Evolutionary conservation across 805 yeast species (phyloP).

Genomic region (Jamesozyma lodderae): DNA sequence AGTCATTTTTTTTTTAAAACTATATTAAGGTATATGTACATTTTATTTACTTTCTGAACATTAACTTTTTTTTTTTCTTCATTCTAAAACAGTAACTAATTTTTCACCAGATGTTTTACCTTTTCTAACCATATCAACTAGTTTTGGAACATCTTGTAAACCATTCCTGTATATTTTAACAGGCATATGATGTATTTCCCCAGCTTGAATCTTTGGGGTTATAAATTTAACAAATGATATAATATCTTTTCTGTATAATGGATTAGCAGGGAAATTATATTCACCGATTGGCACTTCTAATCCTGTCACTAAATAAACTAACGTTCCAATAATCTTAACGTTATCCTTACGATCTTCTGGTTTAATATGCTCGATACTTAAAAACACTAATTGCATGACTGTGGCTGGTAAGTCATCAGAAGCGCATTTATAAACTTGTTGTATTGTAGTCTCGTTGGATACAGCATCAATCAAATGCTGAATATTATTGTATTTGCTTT

Average conservation of each 20-base stretch:
- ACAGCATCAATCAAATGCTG: conserved; percentile 30
- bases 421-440: conserved; percentile 29
- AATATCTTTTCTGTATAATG: conserved; percentile 19
- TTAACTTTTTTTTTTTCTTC: no score
- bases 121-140: conserved; percentile 17
- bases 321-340: conserved; percentile 28
- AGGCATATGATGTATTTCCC: conserved; percentile 27
- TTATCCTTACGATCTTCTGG: conserved; percentile 27
- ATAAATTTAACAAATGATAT: conserved; percentile 23
- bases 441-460: conserved; percentile 25
- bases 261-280: conserved; percentile 17
- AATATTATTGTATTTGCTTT: conserved; percentile 24
- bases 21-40: conserved; percentile 2
- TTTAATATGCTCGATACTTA: conserved; percentile 17
- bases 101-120: conserved; percentile 27
- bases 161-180: conserved; percentile 26
- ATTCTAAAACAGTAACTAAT: conserved; percentile 16
- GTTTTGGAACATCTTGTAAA: conserved; percentile 21
- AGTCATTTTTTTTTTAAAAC: background rate
- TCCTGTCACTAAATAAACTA: conserved; percentile 34
- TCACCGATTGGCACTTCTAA: conserved; percentile 27
- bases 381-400: conserved; percentile 30
- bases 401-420: conserved; percentile 27
- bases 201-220: conserved; percentile 17
- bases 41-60: no score